Evolutionary conservation across 2,329 filamentous ascomycete genomes (phyloP), one percentile per base, ranked within the genome.

Genomic region (Cadophora gregata): DNA sequence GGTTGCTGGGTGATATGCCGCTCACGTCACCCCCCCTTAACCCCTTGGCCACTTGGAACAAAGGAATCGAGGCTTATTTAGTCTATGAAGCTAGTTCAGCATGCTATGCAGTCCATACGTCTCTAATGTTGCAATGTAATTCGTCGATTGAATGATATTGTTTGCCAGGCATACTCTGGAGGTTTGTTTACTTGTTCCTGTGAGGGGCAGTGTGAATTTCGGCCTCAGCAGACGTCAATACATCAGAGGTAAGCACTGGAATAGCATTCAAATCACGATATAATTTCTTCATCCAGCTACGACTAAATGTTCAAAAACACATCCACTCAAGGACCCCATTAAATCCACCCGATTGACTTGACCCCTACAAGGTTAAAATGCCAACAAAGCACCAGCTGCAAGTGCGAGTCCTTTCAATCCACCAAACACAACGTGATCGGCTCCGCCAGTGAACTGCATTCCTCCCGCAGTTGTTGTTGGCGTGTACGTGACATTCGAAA

Each of bases 391-490:
- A 21, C 59, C 58, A 48, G 64, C 59, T 8, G 42, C 48, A 25
- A 66, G 8, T 9, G 42, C 59, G n/a, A 66, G 27, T 1, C 24
- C 64, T 9, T 50, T 59, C 19, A 66, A 25, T 21, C 61, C 36
- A 55, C n/a, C 50, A 16, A 42, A 12, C 6, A 38, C 14, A 45
- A 36, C 48, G 8, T 47, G 31, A 4, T 14, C 53, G 14, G 64
- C 64, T 33, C n/a, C 59, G 47, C 59, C 59, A 8, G 64, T 66
- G 10, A 66, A 55, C 12, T 66, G 59, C 9, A 63, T 16, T 1
- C 51, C 59, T n/a, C 42, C 16, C 10, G 36, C 31, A 14, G 42
- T 59, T 1, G 29, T 63, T 3, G 51, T 63, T 5, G 27, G 8
- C 16, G 64, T 24, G 5, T 33, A 29, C 0, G 29, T 66, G 8